phyloP scores from a whole-genome alignment of 2,329 filamentous ascomycete genomes.

The Cryphonectria japonica region DNA sequence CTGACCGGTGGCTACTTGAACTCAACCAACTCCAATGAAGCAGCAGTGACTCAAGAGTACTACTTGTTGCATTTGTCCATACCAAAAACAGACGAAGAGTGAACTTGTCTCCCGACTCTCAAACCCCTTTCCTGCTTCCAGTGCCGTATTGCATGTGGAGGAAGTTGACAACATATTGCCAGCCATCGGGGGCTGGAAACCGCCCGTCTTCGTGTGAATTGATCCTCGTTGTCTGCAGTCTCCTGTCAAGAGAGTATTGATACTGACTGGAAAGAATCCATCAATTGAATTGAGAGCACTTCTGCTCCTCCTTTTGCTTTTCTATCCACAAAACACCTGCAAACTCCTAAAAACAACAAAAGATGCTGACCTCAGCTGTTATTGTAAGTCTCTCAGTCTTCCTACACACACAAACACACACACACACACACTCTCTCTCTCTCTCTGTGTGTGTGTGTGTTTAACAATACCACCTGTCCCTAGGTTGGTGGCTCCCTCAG shows the following conservation, averaged over 20 bases:
- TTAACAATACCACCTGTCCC: background rate
- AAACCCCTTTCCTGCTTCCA: too few relatives aligned
- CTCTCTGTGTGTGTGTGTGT: too few relatives aligned
- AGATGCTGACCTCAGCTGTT: constrained; percentile 4
- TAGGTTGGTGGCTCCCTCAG: constrained; percentile 43
- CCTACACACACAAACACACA: background rate
- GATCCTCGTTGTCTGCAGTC: background rate
- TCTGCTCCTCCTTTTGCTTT: background rate
- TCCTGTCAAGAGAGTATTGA: background rate
- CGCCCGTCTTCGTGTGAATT: too few relatives aligned
- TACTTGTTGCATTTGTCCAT: background rate
- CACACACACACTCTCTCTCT: background rate
- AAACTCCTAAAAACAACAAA: background rate
- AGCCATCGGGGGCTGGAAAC: background rate
- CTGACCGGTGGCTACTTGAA: too few relatives aligned
- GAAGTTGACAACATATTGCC: background rate
- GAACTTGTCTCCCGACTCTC: too few relatives aligned
- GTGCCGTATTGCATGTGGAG: too few relatives aligned
- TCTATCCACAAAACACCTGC: background rate
- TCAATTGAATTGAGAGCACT: background rate
- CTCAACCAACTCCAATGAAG: too few relatives aligned
- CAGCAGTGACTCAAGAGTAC: background rate
- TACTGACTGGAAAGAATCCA: background rate
- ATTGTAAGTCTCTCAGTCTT: background rate
- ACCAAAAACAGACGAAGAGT: background rate